A percentile compares a stretch with the other conserved stretches of the same genome.
phyloP scores from a whole-genome alignment of 768 basidiomycete species.

The Rubroboletus satanas region DNA sequence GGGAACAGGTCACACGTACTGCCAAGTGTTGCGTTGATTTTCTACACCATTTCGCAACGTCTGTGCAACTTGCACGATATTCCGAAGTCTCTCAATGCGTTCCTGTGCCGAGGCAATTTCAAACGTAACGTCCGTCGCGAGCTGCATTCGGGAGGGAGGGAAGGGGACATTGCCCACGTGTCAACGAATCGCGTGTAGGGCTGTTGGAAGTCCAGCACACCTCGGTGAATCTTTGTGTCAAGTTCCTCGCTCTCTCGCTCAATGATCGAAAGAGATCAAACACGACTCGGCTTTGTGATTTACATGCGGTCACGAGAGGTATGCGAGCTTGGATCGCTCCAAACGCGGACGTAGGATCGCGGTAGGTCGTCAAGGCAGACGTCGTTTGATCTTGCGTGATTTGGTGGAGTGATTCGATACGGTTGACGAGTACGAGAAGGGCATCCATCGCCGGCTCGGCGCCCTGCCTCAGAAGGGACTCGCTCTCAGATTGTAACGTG shows the following conservation, averaged over 20 bases:
- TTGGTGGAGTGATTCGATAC: slow-evolving; percentile 8
- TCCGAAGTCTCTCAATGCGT: background rate
- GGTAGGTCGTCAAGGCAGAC: background rate
- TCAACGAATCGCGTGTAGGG: background rate
- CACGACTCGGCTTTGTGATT: slow-evolving; percentile 7
- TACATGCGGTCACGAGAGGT: slow-evolving; percentile 3
- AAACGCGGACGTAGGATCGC: slow-evolving; percentile 1
- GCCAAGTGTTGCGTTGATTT: slow-evolving; percentile 3
- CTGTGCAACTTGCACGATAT: background rate
- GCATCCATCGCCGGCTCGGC: slow-evolving; percentile 6
- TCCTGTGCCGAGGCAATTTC: background rate
- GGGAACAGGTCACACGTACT: background rate
- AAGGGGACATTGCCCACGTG: background rate
- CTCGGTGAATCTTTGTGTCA: slow-evolving; percentile 8
- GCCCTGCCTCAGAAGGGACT: background rate
- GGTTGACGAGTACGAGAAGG: slow-evolving; percentile 1
- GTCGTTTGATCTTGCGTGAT: background rate
- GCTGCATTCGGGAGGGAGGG: background rate
- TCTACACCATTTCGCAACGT: background rate
- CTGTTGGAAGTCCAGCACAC: background rate
- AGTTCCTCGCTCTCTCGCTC: slow-evolving; percentile 4
- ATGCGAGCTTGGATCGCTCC: background rate
- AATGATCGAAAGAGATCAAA: slow-evolving; percentile 3
- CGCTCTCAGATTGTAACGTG: slow-evolving; percentile 1
- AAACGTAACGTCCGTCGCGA: slow-evolving; percentile 13